A percentile compares a stretch with the other conserved stretches of the same genome.
Evolutionary conservation across 768 basidiomycete species (phyloP).

Genomic region (Tulasnella sp.): DNA sequence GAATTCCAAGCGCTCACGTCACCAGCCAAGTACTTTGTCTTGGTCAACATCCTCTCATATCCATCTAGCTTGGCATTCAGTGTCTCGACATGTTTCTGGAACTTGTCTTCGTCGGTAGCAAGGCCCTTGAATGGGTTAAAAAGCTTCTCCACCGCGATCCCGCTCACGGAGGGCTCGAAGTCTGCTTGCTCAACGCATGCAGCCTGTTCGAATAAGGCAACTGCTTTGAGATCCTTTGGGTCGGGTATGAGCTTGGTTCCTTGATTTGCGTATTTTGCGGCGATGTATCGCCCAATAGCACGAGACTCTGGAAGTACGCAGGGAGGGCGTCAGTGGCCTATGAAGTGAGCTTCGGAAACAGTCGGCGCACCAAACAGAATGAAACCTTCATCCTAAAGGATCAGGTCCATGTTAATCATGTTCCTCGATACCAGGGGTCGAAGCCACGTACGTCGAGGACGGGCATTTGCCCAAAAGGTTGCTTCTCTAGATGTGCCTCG

Average conservation of each 20-base stretch:
- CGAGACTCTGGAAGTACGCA: conserved; percentile 39
- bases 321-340: not conserved
- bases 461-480: conserved; percentile 62
- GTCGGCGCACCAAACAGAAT: conserved; percentile 37
- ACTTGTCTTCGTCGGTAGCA: conserved; percentile 3
- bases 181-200: conserved; percentile 45
- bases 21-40: conserved; percentile 46
- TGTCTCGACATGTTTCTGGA: conserved; percentile 20
- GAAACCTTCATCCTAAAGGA: conserved; percentile 49
- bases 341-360: no score
- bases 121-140: conserved; percentile 35
- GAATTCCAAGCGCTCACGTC: conserved; percentile 28
- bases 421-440: not conserved
- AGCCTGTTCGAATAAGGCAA: conserved; percentile 45
- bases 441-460: conserved; percentile 37
- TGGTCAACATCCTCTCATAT: conserved; percentile 51
- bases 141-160: conserved; percentile 41
- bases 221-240: conserved; percentile 30
- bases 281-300: conserved; percentile 54
- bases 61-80: conserved; percentile 41
- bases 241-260: conserved; percentile 46
- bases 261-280: conserved; percentile 44
- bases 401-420: not conserved
- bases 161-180: conserved; percentile 44
- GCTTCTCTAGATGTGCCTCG: conserved; percentile 35